phyloP scores from a whole-genome alignment of 73 alveolate species.

The Breviolum minutum region DNA sequence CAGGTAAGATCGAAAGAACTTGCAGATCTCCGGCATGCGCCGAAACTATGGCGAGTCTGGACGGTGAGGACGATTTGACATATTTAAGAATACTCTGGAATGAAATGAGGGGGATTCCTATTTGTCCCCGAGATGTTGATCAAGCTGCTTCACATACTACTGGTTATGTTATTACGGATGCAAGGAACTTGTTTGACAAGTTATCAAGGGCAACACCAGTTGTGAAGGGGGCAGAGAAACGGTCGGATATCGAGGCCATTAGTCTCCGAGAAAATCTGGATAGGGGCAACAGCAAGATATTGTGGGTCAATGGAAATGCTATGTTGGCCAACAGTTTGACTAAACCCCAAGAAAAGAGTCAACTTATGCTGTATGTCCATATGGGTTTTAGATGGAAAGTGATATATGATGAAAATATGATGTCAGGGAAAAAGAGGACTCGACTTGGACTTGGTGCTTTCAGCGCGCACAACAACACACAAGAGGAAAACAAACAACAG shows the following conservation, averaged over 20 bases:
- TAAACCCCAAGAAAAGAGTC: background rate
- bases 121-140: background rate
- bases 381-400: background rate
- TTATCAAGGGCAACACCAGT: background rate
- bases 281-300: background rate
- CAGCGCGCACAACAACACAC: background rate
- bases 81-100: background rate
- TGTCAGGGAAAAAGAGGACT: background rate
- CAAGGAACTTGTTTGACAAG: background rate
- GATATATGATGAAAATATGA: background rate
- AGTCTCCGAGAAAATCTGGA: background rate
- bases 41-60: background rate
- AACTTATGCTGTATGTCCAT: background rate
- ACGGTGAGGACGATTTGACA: conserved; percentile 2
- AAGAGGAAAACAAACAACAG: background rate
- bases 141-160: background rate
- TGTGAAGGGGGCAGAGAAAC: background rate
- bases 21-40: conserved; percentile 38
- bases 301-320: conserved; percentile 16
- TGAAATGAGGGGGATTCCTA: background rate
- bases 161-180: background rate
- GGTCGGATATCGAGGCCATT: background rate
- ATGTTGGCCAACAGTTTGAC: background rate
- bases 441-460: background rate
- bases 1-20: background rate